A percentile compares a stretch with the other conserved stretches of the same genome.
Conservation (phyloP, 257 asterid genomes). For the Nicotiana benthamiana region DNA sequence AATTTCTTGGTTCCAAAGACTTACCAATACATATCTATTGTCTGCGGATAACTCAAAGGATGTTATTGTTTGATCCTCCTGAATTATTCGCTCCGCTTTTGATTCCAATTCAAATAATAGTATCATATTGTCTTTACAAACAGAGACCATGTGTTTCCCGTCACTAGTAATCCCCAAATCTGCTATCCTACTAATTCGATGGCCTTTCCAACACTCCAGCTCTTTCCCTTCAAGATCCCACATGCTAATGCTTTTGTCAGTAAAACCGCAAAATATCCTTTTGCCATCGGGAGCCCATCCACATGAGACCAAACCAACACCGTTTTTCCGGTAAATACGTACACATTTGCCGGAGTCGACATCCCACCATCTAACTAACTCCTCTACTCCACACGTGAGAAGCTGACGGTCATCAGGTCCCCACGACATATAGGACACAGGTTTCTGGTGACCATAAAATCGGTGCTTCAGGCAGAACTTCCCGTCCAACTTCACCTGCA, state of each 20-base stretch:
- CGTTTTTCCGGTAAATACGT: conserved; percentile 52
- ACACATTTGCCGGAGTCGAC: conserved; percentile 66
- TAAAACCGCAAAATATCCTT: conserved; percentile 56
- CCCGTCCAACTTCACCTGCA: conserved; percentile 46
- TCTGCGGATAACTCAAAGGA: conserved; percentile 73
- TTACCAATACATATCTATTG: conserved; percentile 58
- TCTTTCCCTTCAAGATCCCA: conserved; percentile 90
- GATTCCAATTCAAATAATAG: conserved; percentile 67
- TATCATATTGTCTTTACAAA: conserved; percentile 54
- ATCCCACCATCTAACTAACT: conserved; percentile 82
- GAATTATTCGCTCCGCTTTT: conserved; percentile 51
- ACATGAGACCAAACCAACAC: conserved; percentile 74
- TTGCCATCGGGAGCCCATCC: conserved; percentile 81
- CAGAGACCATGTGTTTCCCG: conserved; percentile 64
- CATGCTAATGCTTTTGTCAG: conserved; percentile 75
- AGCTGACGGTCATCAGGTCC: conserved; percentile 65
- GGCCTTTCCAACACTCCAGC: conserved; percentile 79
- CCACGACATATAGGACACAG: conserved; percentile 77
- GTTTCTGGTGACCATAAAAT: conserved; percentile 58
- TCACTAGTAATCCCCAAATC: conserved; percentile 60
- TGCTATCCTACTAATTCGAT: conserved; percentile 44
- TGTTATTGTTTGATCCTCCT: conserved; percentile 64
- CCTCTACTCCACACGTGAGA: conserved; percentile 87
- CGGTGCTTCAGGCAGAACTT: conserved; percentile 41
- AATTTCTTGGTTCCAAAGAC: conserved; percentile 62